Conservation (phyloP, 1,284 basidiomycete genomes). For the Cutaneotrichosporon dermatis region DNA sequence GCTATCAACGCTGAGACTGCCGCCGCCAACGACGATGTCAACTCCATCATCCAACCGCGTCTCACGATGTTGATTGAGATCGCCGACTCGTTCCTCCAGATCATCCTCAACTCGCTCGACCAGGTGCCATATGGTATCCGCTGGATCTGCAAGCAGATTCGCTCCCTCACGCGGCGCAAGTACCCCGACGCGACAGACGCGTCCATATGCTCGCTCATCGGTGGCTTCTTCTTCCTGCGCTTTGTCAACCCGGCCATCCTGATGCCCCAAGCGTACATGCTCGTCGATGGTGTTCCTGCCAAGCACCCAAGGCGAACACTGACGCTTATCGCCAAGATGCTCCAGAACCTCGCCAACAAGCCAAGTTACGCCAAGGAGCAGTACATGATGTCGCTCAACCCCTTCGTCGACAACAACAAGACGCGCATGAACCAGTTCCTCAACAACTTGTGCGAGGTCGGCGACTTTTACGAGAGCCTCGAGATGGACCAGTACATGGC, state of each 20-base stretch:
- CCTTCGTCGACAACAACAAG: conserved; percentile 98
- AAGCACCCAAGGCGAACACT: conserved; percentile 94
- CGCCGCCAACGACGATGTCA: conserved; percentile 86
- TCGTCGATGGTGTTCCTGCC: conserved; percentile 93
- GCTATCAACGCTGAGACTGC: conserved; percentile 93
- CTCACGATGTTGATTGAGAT: conserved; percentile 99
- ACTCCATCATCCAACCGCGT: conserved; percentile 92
- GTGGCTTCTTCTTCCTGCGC: conserved; percentile 98
- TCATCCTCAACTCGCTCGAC: conserved; percentile 98
- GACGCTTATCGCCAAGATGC: conserved; percentile 98
- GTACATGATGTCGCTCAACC: conserved; percentile 97
- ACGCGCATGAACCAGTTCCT: conserved; percentile 94
- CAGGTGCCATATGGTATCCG: conserved; percentile 97
- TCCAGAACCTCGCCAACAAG: conserved; percentile 98
- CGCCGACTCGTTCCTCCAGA: conserved; percentile 90
- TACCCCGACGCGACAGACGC: conserved; percentile 97
- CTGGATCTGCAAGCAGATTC: conserved; percentile 99
- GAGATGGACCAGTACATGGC: conserved; percentile 99
- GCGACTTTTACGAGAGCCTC: conserved; percentile 97
- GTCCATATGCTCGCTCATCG: conserved; percentile 95
- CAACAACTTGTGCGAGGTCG: conserved; percentile 94
- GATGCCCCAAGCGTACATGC: conserved; percentile 98
- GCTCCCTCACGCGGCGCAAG: conserved; percentile 92
- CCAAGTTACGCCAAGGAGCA: conserved; percentile 96
- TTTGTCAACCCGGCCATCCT: conserved; percentile 99